Conservation (phyloP, 2,329 filamentous ascomycete species). For the Myriosclerotinia scirpicola region DNA sequence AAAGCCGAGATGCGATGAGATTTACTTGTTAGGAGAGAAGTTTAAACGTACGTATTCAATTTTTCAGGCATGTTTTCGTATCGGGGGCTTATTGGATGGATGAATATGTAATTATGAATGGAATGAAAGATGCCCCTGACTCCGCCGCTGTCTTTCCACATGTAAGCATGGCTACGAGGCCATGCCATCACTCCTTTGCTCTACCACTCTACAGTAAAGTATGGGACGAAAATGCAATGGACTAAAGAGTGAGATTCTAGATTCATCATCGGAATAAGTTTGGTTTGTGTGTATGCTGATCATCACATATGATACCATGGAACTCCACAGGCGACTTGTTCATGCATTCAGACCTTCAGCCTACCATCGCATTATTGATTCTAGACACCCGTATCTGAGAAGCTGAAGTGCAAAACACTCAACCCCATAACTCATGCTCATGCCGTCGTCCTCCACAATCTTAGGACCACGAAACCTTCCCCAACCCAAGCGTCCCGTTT, state of each 20-base stretch:
- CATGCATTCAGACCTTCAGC: not conserved
- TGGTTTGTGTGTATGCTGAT: slow-evolving; percentile 10
- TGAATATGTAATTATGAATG: not conserved
- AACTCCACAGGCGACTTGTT: not conserved
- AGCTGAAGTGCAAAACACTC: not conserved
- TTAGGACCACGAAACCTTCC: not conserved
- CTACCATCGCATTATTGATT: not conserved
- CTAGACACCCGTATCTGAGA: not conserved
- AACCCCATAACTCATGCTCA: too few relatives aligned
- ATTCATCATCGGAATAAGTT: not conserved
- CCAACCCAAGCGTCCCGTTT: not conserved
- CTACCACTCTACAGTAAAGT: not conserved
- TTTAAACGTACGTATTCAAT: not conserved
- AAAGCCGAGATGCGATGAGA: not conserved
- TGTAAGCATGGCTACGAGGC: slow-evolving; percentile 7
- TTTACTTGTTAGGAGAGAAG: not conserved
- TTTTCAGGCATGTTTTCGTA: not conserved
- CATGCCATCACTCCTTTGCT: not conserved
- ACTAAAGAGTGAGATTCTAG: not conserved
- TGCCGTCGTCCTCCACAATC: not conserved
- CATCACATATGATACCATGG: not conserved
- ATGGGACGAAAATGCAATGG: not conserved
- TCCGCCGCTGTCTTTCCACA: not conserved
- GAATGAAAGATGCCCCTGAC: not conserved
- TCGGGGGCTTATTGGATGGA: not conserved